Evolutionary conservation across 129 eudicot genomes (phyloP), one percentile per base, ranked within the genome.

Genomic region (Centrapalus pauciflorus): DNA sequence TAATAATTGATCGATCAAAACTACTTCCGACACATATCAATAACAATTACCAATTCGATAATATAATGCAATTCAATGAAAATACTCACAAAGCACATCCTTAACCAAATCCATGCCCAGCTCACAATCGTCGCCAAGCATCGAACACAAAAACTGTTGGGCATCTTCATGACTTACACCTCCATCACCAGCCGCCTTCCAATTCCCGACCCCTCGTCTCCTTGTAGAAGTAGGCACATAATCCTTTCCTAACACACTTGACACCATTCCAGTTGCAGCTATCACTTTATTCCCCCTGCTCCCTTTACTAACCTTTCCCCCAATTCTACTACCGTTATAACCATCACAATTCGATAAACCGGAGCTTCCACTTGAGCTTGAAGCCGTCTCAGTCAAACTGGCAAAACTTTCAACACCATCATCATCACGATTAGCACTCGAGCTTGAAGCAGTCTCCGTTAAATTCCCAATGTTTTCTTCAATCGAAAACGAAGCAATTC

Each of bases 211-310:
- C 34, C 71, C 78, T 67, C 75, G 80, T 78, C 71, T 83, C 72
- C 66, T 84, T 0, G 61, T 67, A 4, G 38, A 48, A 5, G 93
- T 72, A 45, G 78, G 76, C 60, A 94, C 87, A 55, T 94, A 89
- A 33, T 82, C 95, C 70, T 94, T 94, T 20, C 95, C 97, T 28
- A 94, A 30, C 9, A 94, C 66, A 13, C 68, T 66, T 0, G 94
- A 76, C 62, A 94, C 95, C 75, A 81, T 89, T 23, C 99, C 99
- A 0, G 97, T 73, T 38, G 95, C 75, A 48, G 97, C 99, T 49
- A 86, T 76, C 43, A 89, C 84, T 66, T 64, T 85, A 71, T 82
- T 80, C 57, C 75, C 66, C 75, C 67, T 83, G 10, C 27, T 19
- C 19, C 62, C 62, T 34, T 61, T 61, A 0, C 57, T 29, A 34